Evolutionary conservation across 176 grass and related monocot genomes (phyloP), one percentile per base, ranked within the genome.

Genomic region (Tuctoria greenei): DNA sequence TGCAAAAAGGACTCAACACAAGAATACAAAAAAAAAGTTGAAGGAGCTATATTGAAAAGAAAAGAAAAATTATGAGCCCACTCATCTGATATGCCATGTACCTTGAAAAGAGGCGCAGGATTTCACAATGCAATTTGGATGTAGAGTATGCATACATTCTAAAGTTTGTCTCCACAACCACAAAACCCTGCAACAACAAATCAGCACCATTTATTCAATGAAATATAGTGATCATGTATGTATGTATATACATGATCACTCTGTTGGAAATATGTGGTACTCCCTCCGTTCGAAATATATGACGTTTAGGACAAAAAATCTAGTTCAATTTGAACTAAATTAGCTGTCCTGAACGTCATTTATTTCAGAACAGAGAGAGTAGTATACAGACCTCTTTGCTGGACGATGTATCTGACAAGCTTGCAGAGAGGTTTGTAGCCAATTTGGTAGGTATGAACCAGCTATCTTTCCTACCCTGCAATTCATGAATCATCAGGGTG

Each of bases 391-490:
- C 95, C 86, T 97, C 91, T 84, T 97, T 97, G 58, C 57, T 81
- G 18, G 91, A 89, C 28, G 88, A 86, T 61, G 84, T 82, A 87
- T 97, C 90, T 28, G 93, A 89, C 65, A 93, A 86, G 75, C 88
- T 93, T 62, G 86, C 75, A 60, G 91, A 93, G 64, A 97, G 95
- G 56, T 93, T 92, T 67, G 88, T 97, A 69, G 95, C 95, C 84
- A 97, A 66, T 79, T 92, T 93, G 69, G 95, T 93, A 73, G 95
- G 95, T 88, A 97, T 89, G 71, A 97, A 97, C 91, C 91, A 97
- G 74, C 88, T 78, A 70, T 93, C 91, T 57, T 90, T 91, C 74
- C 86, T 82, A 24, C 88, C 95, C 95, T 93, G 73, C 39, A 63
- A 80, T 66, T 37, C 20, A 83, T 72, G 57, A 56, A 39, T 73